These are phyloP conservation scores for Phytophthora palmivora DNA, from an alignment of 352 stramenopile species.

Conservation along the genomic window DNA sequence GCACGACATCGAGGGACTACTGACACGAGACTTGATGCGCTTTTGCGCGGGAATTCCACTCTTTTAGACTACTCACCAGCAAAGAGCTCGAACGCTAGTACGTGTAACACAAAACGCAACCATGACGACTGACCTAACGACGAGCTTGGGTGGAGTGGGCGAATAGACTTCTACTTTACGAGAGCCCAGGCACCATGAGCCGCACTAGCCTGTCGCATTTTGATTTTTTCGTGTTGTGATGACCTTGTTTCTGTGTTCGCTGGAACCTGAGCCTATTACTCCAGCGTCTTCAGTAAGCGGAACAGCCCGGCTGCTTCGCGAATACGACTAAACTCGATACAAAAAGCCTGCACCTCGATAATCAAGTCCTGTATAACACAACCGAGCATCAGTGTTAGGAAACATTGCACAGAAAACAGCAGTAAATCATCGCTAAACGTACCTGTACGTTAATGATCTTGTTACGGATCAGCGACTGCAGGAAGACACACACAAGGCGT, in stretches of 20 bases:
- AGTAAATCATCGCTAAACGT: slow-evolving; percentile 22
- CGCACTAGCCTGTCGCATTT: slow-evolving; percentile 30
- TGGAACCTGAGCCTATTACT: slow-evolving; percentile 73
- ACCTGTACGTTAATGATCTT: slow-evolving; percentile 99
- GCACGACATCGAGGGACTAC: slow-evolving; percentile 81
- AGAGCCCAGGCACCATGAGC: slow-evolving; percentile 32
- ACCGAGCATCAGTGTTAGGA: slow-evolving; percentile 28
- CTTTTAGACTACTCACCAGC: slow-evolving; percentile 50
- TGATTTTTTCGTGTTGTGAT: slow-evolving; percentile 31
- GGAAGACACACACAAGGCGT: slow-evolving; percentile 97
- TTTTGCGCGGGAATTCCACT: slow-evolving; percentile 70
- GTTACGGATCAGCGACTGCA: slow-evolving; percentile 98
- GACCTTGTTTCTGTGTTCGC: slow-evolving; percentile 33
- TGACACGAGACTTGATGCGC: slow-evolving; percentile 86
- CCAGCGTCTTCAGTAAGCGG: slow-evolving; percentile 96
- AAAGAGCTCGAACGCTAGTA: not conserved
- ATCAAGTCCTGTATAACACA: slow-evolving; percentile 92
- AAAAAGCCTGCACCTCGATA: slow-evolving; percentile 99
- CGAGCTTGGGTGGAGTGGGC: slow-evolving; percentile 10
- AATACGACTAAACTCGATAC: slow-evolving; percentile 99
- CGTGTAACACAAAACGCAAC: slow-evolving; percentile 6
- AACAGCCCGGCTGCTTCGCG: slow-evolving; percentile 97
- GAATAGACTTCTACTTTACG: slow-evolving; percentile 39
- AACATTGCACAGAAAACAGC: not conserved
- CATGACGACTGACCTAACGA: slow-evolving; percentile 13